phyloP scores from a whole-genome alignment of 495 filamentous ascomycete genomes.

The Neurospora africana region DNA sequence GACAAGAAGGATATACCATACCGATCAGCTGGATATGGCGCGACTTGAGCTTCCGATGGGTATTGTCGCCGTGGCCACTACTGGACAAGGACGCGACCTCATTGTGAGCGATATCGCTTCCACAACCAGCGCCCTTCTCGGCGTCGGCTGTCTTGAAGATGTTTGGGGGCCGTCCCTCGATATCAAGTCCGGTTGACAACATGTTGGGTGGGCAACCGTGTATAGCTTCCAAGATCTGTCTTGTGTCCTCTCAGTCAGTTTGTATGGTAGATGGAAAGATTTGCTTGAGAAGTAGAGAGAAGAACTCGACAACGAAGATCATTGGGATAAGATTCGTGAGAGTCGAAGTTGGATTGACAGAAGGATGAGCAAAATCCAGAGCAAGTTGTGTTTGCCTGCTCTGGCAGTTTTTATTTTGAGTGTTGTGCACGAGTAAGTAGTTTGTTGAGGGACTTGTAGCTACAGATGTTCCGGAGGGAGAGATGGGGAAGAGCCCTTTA shows the following conservation, averaged over 20 bases:
- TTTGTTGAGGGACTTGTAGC: background rate
- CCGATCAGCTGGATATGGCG: constrained; percentile 45
- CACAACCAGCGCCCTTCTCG: constrained; percentile 5
- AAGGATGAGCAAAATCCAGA: background rate
- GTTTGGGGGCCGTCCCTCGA: background rate
- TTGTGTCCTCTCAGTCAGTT: background rate
- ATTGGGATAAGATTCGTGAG: constrained; percentile 10
- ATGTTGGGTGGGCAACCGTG: background rate
- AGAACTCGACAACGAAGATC: constrained; percentile 33
- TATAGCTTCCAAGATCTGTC: background rate
- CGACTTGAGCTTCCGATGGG: constrained; percentile 35
- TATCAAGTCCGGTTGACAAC: constrained; percentile 2
- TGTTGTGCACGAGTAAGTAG: background rate
- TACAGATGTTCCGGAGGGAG: background rate
- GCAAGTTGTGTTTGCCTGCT: background rate
- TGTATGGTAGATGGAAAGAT: constrained; percentile 6
- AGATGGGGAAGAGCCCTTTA: background rate
- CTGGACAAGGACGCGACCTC: constrained; percentile 1
- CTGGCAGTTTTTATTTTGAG: background rate
- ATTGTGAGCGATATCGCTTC: background rate
- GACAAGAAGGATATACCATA: constrained; percentile 7
- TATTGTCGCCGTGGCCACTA: constrained; percentile 13
- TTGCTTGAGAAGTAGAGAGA: constrained; percentile 33
- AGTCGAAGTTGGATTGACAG: background rate
- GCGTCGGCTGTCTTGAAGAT: constrained; percentile 4